Evolutionary conservation across 2,329 filamentous ascomycete genomes (phyloP).

Genomic region (Monosporascus sp.): DNA sequence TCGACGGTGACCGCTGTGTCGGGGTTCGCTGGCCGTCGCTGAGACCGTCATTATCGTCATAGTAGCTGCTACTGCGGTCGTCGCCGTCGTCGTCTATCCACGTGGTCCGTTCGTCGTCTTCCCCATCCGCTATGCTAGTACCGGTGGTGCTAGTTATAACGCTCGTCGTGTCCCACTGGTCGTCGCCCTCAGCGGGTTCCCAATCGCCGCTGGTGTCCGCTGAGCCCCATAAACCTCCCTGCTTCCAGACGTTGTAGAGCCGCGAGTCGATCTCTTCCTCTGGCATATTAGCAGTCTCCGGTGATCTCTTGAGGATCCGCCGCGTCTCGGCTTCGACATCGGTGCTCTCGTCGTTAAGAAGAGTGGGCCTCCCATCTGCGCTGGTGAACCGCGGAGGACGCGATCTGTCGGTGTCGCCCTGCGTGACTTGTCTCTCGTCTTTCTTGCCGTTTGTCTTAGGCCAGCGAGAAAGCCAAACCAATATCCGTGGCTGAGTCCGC

Average conservation of each 20-base stretch:
- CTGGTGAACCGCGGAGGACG: conserved; percentile 44
- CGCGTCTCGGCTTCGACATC: conserved; percentile 81
- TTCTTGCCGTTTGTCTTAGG: conserved; percentile 24
- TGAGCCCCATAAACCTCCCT: conserved; percentile 79
- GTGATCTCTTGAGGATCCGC: conserved; percentile 45
- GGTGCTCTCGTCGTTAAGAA: conserved; percentile 58
- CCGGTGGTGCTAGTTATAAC: conserved; percentile 49
- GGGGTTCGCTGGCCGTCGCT: conserved; percentile 62
- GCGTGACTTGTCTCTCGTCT: conserved; percentile 17
- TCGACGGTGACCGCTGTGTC: conserved; percentile 59
- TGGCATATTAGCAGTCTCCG: conserved; percentile 34
- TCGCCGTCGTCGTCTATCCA: conserved; percentile 36
- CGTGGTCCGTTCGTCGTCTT: conserved; percentile 41
- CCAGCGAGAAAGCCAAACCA: conserved; percentile 49
- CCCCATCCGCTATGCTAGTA: conserved; percentile 36
- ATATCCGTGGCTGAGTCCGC: conserved; percentile 55
- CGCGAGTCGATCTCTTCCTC: conserved; percentile 67
- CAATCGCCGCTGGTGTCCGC: conserved; percentile 80
- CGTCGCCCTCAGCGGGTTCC: conserved; percentile 45
- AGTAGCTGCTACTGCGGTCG: conserved; percentile 31
- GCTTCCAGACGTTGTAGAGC: conserved; percentile 80
- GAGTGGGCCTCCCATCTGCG: conserved; percentile 46
- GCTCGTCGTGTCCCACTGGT: conserved; percentile 72
- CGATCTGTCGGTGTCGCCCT: conserved; percentile 7
- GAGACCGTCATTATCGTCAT: conserved; percentile 30